Conservation (phyloP, 2,329 filamentous ascomycete genomes). For the Chaetothyriales sp. region DNA sequence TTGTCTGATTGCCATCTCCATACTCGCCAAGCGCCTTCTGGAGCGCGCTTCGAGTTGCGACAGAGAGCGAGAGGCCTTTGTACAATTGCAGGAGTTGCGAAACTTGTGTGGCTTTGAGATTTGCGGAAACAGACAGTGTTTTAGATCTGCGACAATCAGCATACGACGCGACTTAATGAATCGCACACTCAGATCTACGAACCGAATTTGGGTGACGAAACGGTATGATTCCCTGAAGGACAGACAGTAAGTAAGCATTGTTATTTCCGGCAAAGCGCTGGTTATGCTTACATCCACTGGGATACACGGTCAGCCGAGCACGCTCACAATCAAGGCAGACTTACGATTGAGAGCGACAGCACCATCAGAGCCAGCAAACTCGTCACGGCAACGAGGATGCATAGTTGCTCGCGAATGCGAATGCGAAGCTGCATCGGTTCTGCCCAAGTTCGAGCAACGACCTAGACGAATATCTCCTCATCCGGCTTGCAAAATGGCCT, state of each 20-base stretch:
- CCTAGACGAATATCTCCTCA: neutral
- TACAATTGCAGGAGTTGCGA: conserved; percentile 64
- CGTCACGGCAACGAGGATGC: conserved; percentile 59
- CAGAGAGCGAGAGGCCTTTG: conserved; percentile 57
- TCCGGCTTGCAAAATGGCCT: neutral
- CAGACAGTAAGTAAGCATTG: neutral
- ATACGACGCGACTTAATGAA: neutral
- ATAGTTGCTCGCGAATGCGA: conserved; percentile 75
- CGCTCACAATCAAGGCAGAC: neutral
- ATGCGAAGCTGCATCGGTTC: conserved; percentile 37
- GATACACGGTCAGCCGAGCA: neutral
- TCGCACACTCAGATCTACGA: neutral
- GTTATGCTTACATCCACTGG: neutral
- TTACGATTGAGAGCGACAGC: conserved; percentile 50
- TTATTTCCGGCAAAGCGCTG: neutral
- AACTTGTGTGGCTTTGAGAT: conserved; percentile 70
- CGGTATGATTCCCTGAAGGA: neutral
- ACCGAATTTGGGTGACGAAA: neutral
- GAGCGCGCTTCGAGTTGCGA: conserved; percentile 49
- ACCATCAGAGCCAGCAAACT: conserved; percentile 62
- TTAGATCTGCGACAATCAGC: conserved; percentile 29
- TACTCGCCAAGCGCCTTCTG: conserved; percentile 38
- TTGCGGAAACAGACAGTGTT: conserved; percentile 62
- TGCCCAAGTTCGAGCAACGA: neutral
- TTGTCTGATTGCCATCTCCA: conserved; percentile 37